Evolutionary conservation across 306 rosid genomes (phyloP), one percentile per base, ranked within the genome.

Genomic region (Acacia melanoxylon): DNA sequence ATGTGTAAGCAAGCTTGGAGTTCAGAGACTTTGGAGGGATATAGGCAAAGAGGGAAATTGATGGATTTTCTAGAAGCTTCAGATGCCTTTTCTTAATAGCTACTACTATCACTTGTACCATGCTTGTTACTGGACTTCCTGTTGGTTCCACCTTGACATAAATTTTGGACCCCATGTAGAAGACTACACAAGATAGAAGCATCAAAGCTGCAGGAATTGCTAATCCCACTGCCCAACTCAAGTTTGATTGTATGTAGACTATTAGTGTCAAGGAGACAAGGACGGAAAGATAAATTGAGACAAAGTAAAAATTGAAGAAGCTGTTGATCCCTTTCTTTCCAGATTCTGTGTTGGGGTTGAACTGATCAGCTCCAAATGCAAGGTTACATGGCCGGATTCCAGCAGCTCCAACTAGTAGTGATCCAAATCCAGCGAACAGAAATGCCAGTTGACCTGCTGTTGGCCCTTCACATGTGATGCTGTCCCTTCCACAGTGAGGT

Each of bases 241-340:
- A 59, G 49, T 84, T 84, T 13, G 92, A 82, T 37, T 91, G 94
- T 44, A 91, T 83, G 40, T 91, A 91, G 11, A 91, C 89, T 6
- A 89, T 83, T 33, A 87, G 20, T 0, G 94, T 89, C 72, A 83
- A 24, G 27, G 89, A 83, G n/a, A 89, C 66, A 86, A 89, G 37
- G 29, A 78, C 48, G 15, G 91, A 91, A 61, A 86, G 67, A 13
- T 91, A 86, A 75, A 61, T 68, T 58, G 90, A 84, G 63, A 89
- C 84, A 48, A 87, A 86, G n/a, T 89, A 91, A 92, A 91, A 91
- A 77, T 91, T 91, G 89, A 91, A 89, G 86, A 91, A 91, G 79
- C 92, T 89, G 52, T 86, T 87, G 27, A 91, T 77, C 6, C 92
- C 94, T 42, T 61, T 85, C 76, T 86, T 89, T 44, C 94, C 92